Evolutionary conservation across 106 monocot species (phyloP), one percentile per base, ranked within the genome.

Genomic region (Dendrobium officinale): DNA sequence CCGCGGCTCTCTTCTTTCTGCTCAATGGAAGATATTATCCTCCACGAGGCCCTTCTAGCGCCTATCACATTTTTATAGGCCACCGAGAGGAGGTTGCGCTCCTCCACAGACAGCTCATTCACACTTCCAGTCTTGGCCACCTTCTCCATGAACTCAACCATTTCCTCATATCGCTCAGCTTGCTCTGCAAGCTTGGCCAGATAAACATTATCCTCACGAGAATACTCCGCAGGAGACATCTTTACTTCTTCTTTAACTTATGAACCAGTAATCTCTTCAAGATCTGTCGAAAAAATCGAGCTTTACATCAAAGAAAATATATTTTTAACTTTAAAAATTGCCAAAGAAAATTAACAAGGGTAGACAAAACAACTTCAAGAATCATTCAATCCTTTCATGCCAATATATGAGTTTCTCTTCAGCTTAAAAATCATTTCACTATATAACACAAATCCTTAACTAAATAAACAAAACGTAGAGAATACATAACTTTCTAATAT

Each of bases 1-100:
- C 86, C 86, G 9, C 86, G 83, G 79, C 81, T 77, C 84, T 86
- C 86, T 75, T 89, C 89, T 84, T 89, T 86, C 76, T 89, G 89
- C 86, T 89, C 89, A 49, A 89, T 89, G 58, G 89, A 89, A 27
- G 89, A 89, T 43, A 89, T 86, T 66, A 89, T 89, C n/a, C 89
- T 84, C 89, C 89, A 89, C 31, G 86, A 86, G n/a, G 89, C 89
- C 4, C 89, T 79, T 19, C 89, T 86, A 18, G 89, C 86, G 0
- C 89, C 89, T 27, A 89, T 89, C 73, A 89, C 84, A 74, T 89
- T 89, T 77, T 89, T 89, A 84, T 89, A 89, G 29, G 89, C 89
- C 24, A 89, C 86, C 10, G 89, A 89, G 0, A 89, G 81, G 48
- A 89, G 89, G 77, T 89, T 89, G 64, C 89, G 80, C 81, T 89